Base-by-base conservation (phyloP, 2,329 filamentous ascomycete species). In the Fonsecaea monophora region DNA sequence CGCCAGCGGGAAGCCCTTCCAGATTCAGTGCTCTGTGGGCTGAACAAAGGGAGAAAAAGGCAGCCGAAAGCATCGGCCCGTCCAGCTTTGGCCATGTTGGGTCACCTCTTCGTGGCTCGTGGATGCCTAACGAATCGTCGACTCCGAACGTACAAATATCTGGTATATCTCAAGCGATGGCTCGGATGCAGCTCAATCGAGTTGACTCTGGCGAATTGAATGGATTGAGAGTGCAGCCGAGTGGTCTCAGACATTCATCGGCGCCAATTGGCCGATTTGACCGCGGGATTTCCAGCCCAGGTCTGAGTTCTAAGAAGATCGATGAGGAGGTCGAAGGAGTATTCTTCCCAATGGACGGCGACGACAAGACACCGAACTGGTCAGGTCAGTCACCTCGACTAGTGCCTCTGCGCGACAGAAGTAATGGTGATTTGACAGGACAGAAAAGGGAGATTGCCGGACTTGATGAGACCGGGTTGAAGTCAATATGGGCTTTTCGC, bases 41-140 rank as follows among this genome's bases (percentile, higher is more conserved):
- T 68, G 83, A 81, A 68, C 82, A 80, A 74, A 79, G 80, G 67
- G 83, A 80, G 71, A 82, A 79, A 68, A 83, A 84, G 59, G 83
- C 86, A 65, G 80, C 83, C 66, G 82, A 84, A 65, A 77, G 75
- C 35, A 77, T 75, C 75, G 79, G 74, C 60, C 75, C 65, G 56
- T 82, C 82, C 18, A 82, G 82, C 1, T 83, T 87, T 62, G 85
- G 86, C 53, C 86, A 88, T 73, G 84, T 90, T 53, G 88, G 88
- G 42, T 90, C 88, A 2, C 88, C 88, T 9, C 82, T 90, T 0
- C 86, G 88, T 59, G 88, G 89, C 74, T 87, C 86, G 2, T 84
- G 82, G 71, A 72, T 73, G 67, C 68, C 67, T 15, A 67, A 62
- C 53, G 70, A 68, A 50, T 56, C 66, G 13, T 64, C 67, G 10